Evolutionary conservation across 371 early-diverging fungal species (phyloP).

Genomic region (Blakeslea trispora): DNA sequence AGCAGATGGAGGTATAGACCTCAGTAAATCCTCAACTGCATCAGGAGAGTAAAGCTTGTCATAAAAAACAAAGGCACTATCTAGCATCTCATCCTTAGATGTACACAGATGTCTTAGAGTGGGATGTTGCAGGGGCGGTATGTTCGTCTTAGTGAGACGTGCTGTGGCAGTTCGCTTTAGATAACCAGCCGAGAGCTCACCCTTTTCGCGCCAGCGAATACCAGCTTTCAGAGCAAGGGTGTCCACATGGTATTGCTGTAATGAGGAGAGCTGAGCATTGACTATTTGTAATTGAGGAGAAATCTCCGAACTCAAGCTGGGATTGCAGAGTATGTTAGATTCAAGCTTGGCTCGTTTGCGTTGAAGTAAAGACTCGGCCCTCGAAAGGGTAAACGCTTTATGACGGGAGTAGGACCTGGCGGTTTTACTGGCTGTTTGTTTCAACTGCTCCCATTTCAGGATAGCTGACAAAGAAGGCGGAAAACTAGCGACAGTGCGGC

Average conservation of each 20-base stretch:
- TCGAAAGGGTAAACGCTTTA: background rate
- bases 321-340: conserved; percentile 10
- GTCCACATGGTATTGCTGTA: conserved; percentile 7
- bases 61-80: conserved; percentile 12
- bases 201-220: conserved; percentile 3
- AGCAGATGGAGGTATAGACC: background rate
- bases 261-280: background rate
- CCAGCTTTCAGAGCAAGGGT: conserved; percentile 1
- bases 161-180: background rate
- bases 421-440: too few relatives aligned
- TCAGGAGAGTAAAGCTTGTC: conserved; percentile 13
- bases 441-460: too few relatives aligned
- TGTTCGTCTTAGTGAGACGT: background rate
- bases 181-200: conserved; percentile 9
- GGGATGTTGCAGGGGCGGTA: background rate
- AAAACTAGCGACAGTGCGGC: too few relatives aligned
- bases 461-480: too few relatives aligned
- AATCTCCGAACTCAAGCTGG: background rate
- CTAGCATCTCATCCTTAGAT: conserved; percentile 1
- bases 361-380: background rate
- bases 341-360: background rate
- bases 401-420: too few relatives aligned
- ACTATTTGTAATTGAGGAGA: background rate
- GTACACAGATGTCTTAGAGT: background rate
- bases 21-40: background rate